phyloP scores from a whole-genome alignment of 2,329 filamentous ascomycete genomes.

The Sporothrix brasiliensis region DNA sequence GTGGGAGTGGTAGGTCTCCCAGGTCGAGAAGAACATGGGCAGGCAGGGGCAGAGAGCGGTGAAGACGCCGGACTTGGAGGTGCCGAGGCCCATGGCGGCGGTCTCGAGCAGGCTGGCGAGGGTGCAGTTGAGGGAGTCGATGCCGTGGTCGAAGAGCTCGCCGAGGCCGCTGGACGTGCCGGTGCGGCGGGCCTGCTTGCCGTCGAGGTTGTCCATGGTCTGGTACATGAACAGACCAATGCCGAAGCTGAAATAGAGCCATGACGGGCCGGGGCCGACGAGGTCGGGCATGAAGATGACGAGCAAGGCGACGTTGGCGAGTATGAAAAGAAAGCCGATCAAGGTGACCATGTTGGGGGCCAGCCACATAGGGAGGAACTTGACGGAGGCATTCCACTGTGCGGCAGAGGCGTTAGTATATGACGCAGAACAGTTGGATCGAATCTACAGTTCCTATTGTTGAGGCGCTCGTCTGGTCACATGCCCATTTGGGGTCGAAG shows the following conservation, averaged over 20 bases:
- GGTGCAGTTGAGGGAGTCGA: slow-evolving; percentile 97
- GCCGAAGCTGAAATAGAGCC: slow-evolving; percentile 95
- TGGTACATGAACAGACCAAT: slow-evolving; percentile 98
- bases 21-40: slow-evolving; percentile 99
- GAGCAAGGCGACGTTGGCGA: slow-evolving; percentile 75
- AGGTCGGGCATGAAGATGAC: slow-evolving; percentile 86
- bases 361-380: slow-evolving; percentile 90
- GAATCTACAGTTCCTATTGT: neutral
- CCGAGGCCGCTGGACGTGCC: slow-evolving; percentile 93
- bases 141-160: slow-evolving; percentile 97
- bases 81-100: slow-evolving; percentile 88
- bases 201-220: slow-evolving; percentile 98
- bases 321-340: slow-evolving; percentile 90
- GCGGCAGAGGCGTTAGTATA: neutral
- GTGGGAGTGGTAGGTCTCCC: slow-evolving; percentile 99
- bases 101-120: slow-evolving; percentile 88
- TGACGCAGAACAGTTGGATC: too few species aligned
- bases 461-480: neutral
- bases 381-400: slow-evolving; percentile 95
- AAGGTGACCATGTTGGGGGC: slow-evolving; percentile 98
- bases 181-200: slow-evolving; percentile 93
- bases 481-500: neutral
- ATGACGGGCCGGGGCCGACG: slow-evolving; percentile 82
- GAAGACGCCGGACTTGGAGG: slow-evolving; percentile 81
- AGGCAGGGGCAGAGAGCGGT: slow-evolving; percentile 89